These are phyloP conservation scores for Fraxinus americana DNA, from an alignment of 257 asterid species.

Conservation along the genomic window DNA sequence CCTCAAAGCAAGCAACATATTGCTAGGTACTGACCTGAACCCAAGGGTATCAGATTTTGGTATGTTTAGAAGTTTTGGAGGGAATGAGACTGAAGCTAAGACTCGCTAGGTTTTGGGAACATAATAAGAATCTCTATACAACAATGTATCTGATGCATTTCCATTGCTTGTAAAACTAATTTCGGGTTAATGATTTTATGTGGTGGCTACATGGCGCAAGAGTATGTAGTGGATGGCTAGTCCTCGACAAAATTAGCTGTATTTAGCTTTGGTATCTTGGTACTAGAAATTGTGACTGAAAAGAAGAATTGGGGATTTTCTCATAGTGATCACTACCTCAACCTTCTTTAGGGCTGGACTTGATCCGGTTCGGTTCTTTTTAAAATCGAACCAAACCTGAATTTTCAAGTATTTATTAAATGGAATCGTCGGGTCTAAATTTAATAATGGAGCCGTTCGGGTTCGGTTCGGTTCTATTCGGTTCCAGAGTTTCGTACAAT, in stretches of 20 bases:
- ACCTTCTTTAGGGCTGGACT: too few species aligned
- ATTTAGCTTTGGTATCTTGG: constrained; percentile 6
- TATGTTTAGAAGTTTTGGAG: neutral
- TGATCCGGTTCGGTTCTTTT: too few species aligned
- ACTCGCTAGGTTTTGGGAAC: neutral
- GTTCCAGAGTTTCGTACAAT: too few species aligned
- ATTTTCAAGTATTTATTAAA: too few species aligned
- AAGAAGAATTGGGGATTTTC: neutral
- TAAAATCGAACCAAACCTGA: too few species aligned
- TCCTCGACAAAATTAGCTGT: neutral
- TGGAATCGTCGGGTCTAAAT: too few species aligned
- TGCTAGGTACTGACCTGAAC: neutral
- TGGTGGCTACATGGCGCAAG: too few species aligned
- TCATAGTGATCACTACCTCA: neutral
- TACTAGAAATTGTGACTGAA: neutral
- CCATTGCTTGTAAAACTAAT: neutral
- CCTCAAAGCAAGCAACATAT: neutral
- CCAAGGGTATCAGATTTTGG: neutral
- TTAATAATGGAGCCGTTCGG: too few species aligned
- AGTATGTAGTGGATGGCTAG: neutral
- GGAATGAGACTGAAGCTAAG: neutral
- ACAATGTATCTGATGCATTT: too few species aligned
- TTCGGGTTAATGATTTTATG: neutral
- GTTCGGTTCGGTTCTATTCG: too few species aligned
- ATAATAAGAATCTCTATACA: neutral